Conservation (phyloP, 2,329 filamentous ascomycete species). For the Tolypocladium cylindrosporum region DNA sequence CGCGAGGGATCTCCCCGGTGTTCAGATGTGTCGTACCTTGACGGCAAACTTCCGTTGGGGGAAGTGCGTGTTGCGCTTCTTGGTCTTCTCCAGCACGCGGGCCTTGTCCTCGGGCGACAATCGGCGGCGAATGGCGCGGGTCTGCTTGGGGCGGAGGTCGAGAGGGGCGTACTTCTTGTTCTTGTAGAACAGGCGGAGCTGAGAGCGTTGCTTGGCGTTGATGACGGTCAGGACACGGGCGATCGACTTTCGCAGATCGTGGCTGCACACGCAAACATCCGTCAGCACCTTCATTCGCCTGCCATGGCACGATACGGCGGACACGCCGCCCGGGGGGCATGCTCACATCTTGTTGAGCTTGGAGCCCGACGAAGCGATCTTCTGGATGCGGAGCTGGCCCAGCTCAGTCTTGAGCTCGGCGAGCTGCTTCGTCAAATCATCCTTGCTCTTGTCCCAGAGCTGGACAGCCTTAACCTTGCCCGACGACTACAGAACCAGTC, state of each 20-base stretch:
- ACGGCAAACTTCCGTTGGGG: constrained; percentile 98
- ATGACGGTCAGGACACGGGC: constrained; percentile 98
- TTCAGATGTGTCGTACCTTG: constrained; percentile 55
- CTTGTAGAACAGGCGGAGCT: constrained; percentile 99
- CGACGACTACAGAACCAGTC: constrained; percentile 30
- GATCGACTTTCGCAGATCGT: constrained; percentile 99
- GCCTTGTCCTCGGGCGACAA: constrained; percentile 86
- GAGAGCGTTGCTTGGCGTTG: constrained; percentile 97
- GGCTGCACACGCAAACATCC: constrained; percentile 42
- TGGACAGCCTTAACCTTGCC: constrained; percentile 84
- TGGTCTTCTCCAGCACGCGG: constrained; percentile 82
- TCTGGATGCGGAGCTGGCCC: constrained; percentile 92
- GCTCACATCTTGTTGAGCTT: constrained; percentile 97
- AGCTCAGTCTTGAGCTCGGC: constrained; percentile 94
- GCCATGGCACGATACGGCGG: neutral
- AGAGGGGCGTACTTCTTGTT: constrained; percentile 99
- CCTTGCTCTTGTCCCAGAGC: constrained; percentile 99
- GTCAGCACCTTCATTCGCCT: constrained; percentile 10
- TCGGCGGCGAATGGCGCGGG: constrained; percentile 91
- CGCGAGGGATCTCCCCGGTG: neutral
- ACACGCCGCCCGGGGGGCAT: constrained; percentile 4
- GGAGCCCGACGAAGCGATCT: constrained; percentile 88
- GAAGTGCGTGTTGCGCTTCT: constrained; percentile 95
- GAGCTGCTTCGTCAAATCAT: constrained; percentile 92
- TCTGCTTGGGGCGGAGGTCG: constrained; percentile 97